These are phyloP conservation scores for Sarocladium strictum DNA, from an alignment of 2,329 filamentous ascomycete genomes.

Conservation along the genomic window DNA sequence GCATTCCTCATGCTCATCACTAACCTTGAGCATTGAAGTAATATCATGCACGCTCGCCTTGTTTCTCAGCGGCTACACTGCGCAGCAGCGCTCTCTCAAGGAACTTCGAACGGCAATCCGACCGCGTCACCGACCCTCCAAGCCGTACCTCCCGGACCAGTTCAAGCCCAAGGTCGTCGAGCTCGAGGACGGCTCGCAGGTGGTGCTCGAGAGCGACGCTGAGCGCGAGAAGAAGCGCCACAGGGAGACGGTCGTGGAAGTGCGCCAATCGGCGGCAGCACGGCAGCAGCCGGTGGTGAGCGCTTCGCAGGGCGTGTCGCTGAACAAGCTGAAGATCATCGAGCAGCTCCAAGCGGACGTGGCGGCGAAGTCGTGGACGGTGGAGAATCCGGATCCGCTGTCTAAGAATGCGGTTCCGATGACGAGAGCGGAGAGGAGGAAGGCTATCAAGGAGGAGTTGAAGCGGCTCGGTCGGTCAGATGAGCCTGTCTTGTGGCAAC, in stretches of 20 bases:
- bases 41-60: constrained; percentile 73
- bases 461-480: constrained; percentile 38
- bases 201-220: constrained; percentile 32
- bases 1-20: constrained; percentile 14
- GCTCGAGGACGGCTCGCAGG: constrained; percentile 39
- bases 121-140: constrained; percentile 29
- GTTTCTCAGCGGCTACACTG: constrained; percentile 79
- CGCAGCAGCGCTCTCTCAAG: constrained; percentile 80
- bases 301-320: constrained; percentile 13
- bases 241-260: constrained; percentile 22
- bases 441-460: constrained; percentile 54
- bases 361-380: constrained; percentile 25
- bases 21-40: constrained; percentile 39
- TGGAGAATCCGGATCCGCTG: constrained; percentile 29
- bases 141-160: constrained; percentile 43
- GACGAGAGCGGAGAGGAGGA: constrained; percentile 46
- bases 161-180: constrained; percentile 40
- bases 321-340: constrained; percentile 25
- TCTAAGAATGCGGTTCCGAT: constrained; percentile 40
- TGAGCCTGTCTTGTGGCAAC: constrained; percentile 46
- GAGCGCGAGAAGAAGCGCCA: constrained; percentile 19
- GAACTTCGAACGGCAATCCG: constrained; percentile 70
- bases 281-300: constrained; percentile 18
- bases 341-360: constrained; percentile 25
- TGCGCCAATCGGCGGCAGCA: constrained; percentile 14